These are phyloP conservation scores for Bruguiera parviflora DNA, from an alignment of 345 rosid species.

Conservation along the genomic window DNA sequence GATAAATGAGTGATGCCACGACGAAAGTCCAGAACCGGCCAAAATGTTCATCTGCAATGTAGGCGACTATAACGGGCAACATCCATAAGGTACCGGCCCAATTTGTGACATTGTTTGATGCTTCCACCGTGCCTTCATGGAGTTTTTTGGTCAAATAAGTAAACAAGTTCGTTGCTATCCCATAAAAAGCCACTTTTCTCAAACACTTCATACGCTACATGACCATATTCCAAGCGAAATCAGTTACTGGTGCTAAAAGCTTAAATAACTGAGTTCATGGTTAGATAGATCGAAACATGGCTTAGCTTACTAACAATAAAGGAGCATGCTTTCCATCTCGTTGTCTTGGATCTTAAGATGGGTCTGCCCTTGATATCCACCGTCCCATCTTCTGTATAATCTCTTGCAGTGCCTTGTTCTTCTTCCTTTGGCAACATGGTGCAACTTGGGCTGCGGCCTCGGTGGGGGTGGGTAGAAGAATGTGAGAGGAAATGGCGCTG, in stretches of 20 bases:
- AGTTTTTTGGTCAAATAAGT: slow-evolving; percentile 42
- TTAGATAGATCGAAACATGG: not conserved
- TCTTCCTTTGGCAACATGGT: slow-evolving; percentile 39
- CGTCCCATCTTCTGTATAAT: slow-evolving; percentile 52
- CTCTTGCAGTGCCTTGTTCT: slow-evolving; percentile 30
- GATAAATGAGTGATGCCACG: slow-evolving; percentile 41
- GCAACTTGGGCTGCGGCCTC: not conserved
- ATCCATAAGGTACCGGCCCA: slow-evolving; percentile 62
- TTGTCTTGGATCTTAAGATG: slow-evolving; percentile 46
- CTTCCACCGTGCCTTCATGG: slow-evolving; percentile 56
- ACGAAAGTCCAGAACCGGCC: slow-evolving; percentile 63
- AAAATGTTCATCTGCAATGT: slow-evolving; percentile 55
- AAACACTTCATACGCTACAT: slow-evolving; percentile 56
- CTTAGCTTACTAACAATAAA: slow-evolving; percentile 48
- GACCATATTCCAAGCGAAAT: not conserved
- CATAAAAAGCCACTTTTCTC: slow-evolving; percentile 73
- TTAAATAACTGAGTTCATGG: not conserved
- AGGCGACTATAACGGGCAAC: slow-evolving; percentile 55
- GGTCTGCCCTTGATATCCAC: slow-evolving; percentile 53
- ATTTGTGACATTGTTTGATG: slow-evolving; percentile 58
- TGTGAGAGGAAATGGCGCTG: too few relatives aligned
- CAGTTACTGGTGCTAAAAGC: not conserved
- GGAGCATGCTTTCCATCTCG: slow-evolving; percentile 58
- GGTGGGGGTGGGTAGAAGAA: too few relatives aligned
- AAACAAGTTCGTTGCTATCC: slow-evolving; percentile 57